A percentile compares a stretch with the other conserved stretches of the same genome.
Conservation (phyloP, 2,329 filamentous ascomycete species). For the Proliferodiscus dingleyae region DNA sequence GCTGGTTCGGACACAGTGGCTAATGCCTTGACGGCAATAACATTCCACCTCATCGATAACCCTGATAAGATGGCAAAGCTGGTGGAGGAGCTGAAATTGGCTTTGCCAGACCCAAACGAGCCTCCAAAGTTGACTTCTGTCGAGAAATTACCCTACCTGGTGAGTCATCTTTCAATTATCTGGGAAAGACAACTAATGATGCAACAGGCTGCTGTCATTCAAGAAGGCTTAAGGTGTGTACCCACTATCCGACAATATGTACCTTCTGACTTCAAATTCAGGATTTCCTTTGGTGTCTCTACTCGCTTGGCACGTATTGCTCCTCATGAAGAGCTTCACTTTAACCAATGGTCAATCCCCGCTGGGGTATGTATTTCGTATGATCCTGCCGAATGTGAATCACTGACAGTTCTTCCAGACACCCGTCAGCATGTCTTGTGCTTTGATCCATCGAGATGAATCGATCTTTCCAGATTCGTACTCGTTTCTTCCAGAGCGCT, state of each 20-base stretch:
- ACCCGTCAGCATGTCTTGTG: conserved; percentile 16
- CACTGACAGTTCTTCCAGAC: conserved; percentile 6
- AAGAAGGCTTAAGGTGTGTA: conserved; percentile 12
- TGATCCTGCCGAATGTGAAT: neutral
- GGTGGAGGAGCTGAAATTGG: conserved; percentile 12
- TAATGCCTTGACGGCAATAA: conserved; percentile 11
- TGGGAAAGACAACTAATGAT: too few species aligned
- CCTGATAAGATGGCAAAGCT: conserved; percentile 14
- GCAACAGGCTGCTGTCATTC: conserved; percentile 7
- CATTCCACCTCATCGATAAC: conserved; percentile 18
- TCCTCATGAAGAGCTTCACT: conserved; percentile 9
- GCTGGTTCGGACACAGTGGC: conserved; percentile 20
- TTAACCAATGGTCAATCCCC: conserved; percentile 15
- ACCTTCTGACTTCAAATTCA: neutral
- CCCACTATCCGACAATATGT: neutral
- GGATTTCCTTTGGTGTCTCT: conserved; percentile 12
- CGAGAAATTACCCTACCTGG: conserved; percentile 21
- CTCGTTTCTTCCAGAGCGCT: conserved; percentile 16
- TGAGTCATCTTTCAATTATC: neutral
- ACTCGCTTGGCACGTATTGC: conserved; percentile 13
- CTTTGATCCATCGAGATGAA: conserved; percentile 18
- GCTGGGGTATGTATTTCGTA: conserved; percentile 18
- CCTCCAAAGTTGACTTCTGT: conserved; percentile 5
- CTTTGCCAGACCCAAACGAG: neutral
- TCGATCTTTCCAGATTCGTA: conserved; percentile 15